These are phyloP conservation scores for Cicer arietinum DNA, from an alignment of 306 rosid species.

Conservation along the genomic window DNA sequence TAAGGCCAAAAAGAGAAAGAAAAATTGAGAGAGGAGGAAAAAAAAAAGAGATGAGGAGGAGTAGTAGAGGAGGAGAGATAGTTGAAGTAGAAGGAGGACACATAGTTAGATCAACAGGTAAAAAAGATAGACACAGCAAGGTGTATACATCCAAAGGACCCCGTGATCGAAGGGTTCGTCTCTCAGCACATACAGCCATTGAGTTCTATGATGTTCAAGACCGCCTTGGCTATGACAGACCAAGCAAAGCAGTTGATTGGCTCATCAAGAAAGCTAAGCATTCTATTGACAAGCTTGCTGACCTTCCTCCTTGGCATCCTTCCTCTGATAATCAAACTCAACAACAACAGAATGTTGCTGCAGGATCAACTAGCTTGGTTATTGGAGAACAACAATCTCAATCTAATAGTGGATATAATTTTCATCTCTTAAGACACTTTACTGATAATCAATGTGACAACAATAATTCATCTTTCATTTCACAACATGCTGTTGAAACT, in stretches of 20 bases:
- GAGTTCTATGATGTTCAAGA: constrained; percentile 91
- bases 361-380: neutral
- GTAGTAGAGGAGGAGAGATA: constrained; percentile 57
- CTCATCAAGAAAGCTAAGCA: constrained; percentile 79
- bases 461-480: constrained; percentile 46
- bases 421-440: constrained; percentile 54
- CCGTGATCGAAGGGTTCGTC: constrained; percentile 71
- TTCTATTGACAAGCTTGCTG: constrained; percentile 75
- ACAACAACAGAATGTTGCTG: constrained; percentile 23
- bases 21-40: constrained; percentile 15
- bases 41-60: constrained; percentile 63
- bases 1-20: constrained; percentile 34
- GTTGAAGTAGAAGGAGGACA: constrained; percentile 86
- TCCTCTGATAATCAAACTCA: neutral
- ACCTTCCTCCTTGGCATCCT: constrained; percentile 77
- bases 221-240: constrained; percentile 81
- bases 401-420: constrained; percentile 52
- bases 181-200: constrained; percentile 87
- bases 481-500: constrained; percentile 43
- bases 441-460: constrained; percentile 38
- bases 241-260: constrained; percentile 93
- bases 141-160: constrained; percentile 81
- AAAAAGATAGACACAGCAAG: constrained; percentile 83
- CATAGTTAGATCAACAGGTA: constrained; percentile 71
- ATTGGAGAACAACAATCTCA: constrained; percentile 49